Percentiles rank a stretch among this genome's conserved stretches.
Conservation (phyloP, 208 protist species). For the Wallacemonas rigidus region DNA sequence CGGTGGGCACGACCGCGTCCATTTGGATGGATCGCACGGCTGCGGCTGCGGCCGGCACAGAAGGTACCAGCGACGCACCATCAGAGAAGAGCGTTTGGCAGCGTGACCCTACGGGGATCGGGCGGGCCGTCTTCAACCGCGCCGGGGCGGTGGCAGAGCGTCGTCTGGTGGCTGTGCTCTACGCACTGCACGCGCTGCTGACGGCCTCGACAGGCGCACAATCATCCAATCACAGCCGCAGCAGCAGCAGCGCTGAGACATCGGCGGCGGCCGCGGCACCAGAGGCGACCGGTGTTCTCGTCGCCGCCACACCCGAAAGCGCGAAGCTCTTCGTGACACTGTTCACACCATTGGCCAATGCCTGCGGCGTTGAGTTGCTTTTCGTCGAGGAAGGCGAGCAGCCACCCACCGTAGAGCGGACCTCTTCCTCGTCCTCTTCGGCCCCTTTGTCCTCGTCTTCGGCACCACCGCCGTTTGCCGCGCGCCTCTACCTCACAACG, state of each 20-base stretch:
- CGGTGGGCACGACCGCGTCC: slow-evolving; percentile 35
- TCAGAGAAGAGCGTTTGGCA: slow-evolving; percentile 1
- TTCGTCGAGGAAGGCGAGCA: slow-evolving; percentile 14
- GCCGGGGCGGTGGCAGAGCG: slow-evolving; percentile 39
- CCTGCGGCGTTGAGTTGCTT: slow-evolving; percentile 16
- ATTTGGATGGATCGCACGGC: slow-evolving; percentile 40
- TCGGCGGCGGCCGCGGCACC: slow-evolving; percentile 28
- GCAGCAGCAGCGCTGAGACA: slow-evolving; percentile 36
- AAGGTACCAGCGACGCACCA: background rate
- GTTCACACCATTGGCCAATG: background rate
- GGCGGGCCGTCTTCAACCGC: slow-evolving; percentile 29
- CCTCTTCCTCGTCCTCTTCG: no score
- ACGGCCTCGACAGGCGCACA: slow-evolving; percentile 15
- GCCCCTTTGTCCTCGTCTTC: background rate
- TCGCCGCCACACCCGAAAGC: slow-evolving; percentile 1
- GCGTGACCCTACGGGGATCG: slow-evolving; percentile 2
- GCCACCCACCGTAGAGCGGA: background rate
- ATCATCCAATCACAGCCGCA: slow-evolving; percentile 24
- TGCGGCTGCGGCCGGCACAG: background rate
- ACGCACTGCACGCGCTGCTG: slow-evolving; percentile 59
- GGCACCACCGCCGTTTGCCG: background rate
- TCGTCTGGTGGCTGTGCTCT: slow-evolving; percentile 44
- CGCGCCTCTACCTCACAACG: slow-evolving; percentile 9
- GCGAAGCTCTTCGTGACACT: background rate
- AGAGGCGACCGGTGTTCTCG: slow-evolving; percentile 20